A percentile compares a stretch with the other conserved stretches of the same genome.
Evolutionary conservation across 257 asterid species (phyloP).

Genomic region (Solanum peruvianum): DNA sequence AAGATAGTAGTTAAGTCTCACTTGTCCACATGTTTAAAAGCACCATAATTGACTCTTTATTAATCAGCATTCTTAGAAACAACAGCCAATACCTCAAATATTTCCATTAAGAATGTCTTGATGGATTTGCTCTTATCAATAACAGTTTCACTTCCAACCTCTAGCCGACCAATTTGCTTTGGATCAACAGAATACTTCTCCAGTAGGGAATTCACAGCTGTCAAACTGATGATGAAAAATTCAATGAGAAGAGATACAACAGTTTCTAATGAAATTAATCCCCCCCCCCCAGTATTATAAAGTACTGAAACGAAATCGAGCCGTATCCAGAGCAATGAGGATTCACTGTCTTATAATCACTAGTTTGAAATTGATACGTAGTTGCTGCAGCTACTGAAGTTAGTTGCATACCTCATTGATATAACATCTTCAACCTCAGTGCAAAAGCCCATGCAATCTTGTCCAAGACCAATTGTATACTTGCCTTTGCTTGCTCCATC

Average conservation of each 20-base stretch:
- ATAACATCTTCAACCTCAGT: slow-evolving; percentile 96
- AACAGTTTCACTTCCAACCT: slow-evolving; percentile 98
- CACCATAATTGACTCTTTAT: background rate
- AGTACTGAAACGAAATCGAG: background rate
- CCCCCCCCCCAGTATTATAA: background rate
- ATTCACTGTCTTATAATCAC: background rate
- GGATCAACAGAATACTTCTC: slow-evolving; percentile 80
- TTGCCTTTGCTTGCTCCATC: slow-evolving; percentile 99
- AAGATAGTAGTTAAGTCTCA: background rate
- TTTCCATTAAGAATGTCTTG: slow-evolving; percentile 93
- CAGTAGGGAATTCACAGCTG: slow-evolving; percentile 82
- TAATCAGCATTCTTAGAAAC: background rate
- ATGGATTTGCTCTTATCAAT: slow-evolving; percentile 98
- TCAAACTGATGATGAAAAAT: slow-evolving; percentile 55
- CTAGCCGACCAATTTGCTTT: slow-evolving; percentile 87
- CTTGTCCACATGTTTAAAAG: background rate
- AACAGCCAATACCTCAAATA: slow-evolving; percentile 68
- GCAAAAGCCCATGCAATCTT: slow-evolving; percentile 98
- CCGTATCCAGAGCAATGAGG: background rate
- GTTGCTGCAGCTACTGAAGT: background rate
- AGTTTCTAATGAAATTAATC: background rate
- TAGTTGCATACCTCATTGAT: slow-evolving; percentile 69
- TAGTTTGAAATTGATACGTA: background rate
- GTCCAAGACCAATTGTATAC: slow-evolving; percentile 99
- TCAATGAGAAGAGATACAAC: background rate